Evolutionary conservation across 192 early-diverging fungal genomes (phyloP).

Genomic region (Paraglomus brasilianum): DNA sequence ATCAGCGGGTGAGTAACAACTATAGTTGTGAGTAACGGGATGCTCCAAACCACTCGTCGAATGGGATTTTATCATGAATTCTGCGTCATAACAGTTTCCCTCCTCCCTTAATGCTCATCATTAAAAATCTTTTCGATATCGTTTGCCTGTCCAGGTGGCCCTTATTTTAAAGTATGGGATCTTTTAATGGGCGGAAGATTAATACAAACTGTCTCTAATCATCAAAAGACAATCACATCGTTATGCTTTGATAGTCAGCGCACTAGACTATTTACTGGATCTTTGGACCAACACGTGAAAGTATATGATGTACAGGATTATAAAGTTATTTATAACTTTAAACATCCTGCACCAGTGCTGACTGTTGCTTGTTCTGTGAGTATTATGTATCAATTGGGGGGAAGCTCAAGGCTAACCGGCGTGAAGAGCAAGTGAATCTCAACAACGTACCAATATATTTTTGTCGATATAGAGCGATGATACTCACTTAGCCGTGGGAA

Average conservation of each 20-base stretch:
- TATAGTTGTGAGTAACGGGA: background rate
- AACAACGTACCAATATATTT: background rate
- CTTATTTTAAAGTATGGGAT: slow-evolving; percentile 87
- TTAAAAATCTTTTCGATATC: too few relatives aligned
- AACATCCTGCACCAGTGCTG: slow-evolving; percentile 88
- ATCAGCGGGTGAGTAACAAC: slow-evolving; percentile 51
- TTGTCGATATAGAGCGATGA: slow-evolving; percentile 65
- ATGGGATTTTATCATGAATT: too few relatives aligned
- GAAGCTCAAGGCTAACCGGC: too few relatives aligned
- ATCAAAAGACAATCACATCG: slow-evolving; percentile 95
- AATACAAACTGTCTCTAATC: slow-evolving; percentile 80
- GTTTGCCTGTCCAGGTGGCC: slow-evolving; percentile 54
- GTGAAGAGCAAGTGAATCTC: too few relatives aligned
- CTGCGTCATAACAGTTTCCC: too few relatives aligned
- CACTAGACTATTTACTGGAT: slow-evolving; percentile 80
- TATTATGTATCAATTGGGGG: background rate
- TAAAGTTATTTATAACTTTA: slow-evolving; percentile 82
- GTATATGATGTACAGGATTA: slow-evolving; percentile 85
- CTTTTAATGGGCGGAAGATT: slow-evolving; percentile 74
- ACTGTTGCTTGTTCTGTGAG: slow-evolving; percentile 84
- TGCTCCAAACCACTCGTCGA: background rate
- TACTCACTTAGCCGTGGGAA: slow-evolving; percentile 87
- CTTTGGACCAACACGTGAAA: slow-evolving; percentile 96
- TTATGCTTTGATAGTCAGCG: slow-evolving; percentile 78
- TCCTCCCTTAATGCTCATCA: too few relatives aligned